These are phyloP conservation scores for Nematocida ironsii DNA, from an alignment of 371 early-diverging fungal species.

Conservation along the genomic window DNA sequence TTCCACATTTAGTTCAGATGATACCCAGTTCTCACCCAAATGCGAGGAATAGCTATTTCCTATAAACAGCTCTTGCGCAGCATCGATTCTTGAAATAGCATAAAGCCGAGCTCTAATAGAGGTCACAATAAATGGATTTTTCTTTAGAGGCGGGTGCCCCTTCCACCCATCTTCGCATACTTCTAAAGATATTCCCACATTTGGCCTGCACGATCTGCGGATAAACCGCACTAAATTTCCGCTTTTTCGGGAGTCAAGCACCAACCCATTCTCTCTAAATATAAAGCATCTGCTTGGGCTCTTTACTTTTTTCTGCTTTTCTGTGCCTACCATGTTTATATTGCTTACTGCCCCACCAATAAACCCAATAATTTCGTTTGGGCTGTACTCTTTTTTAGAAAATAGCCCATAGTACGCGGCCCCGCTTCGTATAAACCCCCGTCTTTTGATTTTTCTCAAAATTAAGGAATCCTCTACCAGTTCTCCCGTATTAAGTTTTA, in stretches of 20 bases:
- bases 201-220: slow-evolving; percentile 57
- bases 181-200: slow-evolving; percentile 34
- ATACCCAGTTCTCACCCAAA: slow-evolving; percentile 12
- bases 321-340: neutral
- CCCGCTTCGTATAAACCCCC: slow-evolving; percentile 2
- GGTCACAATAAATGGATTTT: neutral
- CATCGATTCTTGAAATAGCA: slow-evolving; percentile 33
- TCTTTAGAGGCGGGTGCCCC: slow-evolving; percentile 41
- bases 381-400: slow-evolving; percentile 38
- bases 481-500: neutral
- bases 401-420: slow-evolving; percentile 23
- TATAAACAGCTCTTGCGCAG: slow-evolving; percentile 34
- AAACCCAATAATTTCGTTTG: slow-evolving; percentile 44
- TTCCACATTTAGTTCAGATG: neutral
- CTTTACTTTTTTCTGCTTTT: slow-evolving; percentile 5
- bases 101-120: slow-evolving; percentile 12
- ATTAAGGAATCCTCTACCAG: slow-evolving; percentile 40
- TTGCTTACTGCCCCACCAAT: slow-evolving; percentile 27
- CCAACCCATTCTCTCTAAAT: slow-evolving; percentile 20
- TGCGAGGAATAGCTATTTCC: slow-evolving; percentile 18
- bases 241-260: slow-evolving; percentile 34
- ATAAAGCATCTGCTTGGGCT: slow-evolving; percentile 41
- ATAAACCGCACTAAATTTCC: slow-evolving; percentile 52
- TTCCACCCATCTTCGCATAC: slow-evolving; percentile 43
- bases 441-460: slow-evolving; percentile 27